phyloP scores from a whole-genome alignment of 148 eudicot genomes.

The Arbutus unedo region DNA sequence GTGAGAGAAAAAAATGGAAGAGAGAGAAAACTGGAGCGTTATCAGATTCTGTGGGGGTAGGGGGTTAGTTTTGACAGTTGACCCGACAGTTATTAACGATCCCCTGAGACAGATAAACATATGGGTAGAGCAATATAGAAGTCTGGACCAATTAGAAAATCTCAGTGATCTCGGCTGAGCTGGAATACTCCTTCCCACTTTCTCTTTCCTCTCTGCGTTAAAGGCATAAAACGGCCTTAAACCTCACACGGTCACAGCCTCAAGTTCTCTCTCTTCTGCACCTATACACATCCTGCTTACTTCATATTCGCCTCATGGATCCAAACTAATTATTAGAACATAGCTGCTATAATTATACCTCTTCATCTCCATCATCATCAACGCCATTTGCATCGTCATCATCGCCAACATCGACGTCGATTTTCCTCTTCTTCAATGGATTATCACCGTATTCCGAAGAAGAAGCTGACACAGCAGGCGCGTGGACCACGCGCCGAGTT shows the following conservation, averaged over 20 bases:
- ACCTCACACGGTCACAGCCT: background rate
- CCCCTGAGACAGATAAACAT: slow-evolving; percentile 16
- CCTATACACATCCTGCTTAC: background rate
- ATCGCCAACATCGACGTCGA: slow-evolving; percentile 23
- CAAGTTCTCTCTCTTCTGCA: background rate
- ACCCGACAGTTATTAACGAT: slow-evolving; percentile 40
- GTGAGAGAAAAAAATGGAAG: slow-evolving; percentile 21
- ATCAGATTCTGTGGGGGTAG: slow-evolving; percentile 53
- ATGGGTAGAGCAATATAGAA: slow-evolving; percentile 20
- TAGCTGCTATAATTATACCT: slow-evolving; percentile 17
- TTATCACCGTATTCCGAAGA: slow-evolving; percentile 28
- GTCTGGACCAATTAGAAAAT: slow-evolving; percentile 37
- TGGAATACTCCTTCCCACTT: slow-evolving; percentile 27
- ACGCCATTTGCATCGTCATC: slow-evolving; percentile 21
- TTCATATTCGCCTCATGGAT: slow-evolving; percentile 1
- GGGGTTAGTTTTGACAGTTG: slow-evolving; percentile 51
- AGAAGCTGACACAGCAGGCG: slow-evolving; percentile 29
- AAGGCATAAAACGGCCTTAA: background rate
- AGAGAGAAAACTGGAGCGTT: slow-evolving; percentile 41
- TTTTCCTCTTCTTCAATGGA: slow-evolving; percentile 50
- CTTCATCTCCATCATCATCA: slow-evolving; percentile 28
- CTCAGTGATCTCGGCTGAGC: slow-evolving; percentile 33
- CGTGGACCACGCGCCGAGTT: slow-evolving; percentile 34
- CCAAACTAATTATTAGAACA: slow-evolving; percentile 5
- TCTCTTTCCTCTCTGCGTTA: slow-evolving; percentile 7